These are phyloP conservation scores for Xylariaceae sp. DNA, from an alignment of 2,329 filamentous ascomycete species.

Conservation along the genomic window DNA sequence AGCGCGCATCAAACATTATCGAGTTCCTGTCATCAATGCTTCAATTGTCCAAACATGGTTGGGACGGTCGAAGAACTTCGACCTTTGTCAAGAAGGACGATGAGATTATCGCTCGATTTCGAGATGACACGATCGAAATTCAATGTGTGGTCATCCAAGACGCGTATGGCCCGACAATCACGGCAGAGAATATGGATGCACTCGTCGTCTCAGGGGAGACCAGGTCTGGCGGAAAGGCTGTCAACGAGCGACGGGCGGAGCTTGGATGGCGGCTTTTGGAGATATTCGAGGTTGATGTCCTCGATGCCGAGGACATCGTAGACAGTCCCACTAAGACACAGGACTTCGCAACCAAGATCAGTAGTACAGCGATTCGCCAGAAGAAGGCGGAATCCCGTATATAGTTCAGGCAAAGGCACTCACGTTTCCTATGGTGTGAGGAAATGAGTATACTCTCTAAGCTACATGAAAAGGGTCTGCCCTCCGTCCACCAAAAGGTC, in stretches of 20 bases:
- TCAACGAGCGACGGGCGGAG: constrained; percentile 76
- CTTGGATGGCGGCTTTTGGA: constrained; percentile 73
- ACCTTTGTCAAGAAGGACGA: constrained; percentile 30
- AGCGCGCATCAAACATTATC: constrained; percentile 64
- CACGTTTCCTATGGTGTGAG: no score
- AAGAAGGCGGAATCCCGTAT: constrained; percentile 28
- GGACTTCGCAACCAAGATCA: constrained; percentile 78
- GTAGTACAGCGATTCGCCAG: constrained; percentile 77
- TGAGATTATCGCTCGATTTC: constrained; percentile 53
- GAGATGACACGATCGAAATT: constrained; percentile 57
- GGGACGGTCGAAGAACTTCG: constrained; percentile 38
- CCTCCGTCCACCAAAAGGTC: constrained; percentile 64
- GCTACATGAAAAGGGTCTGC: constrained; percentile 28
- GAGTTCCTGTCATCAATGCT: constrained; percentile 68
- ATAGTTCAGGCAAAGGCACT: no score
- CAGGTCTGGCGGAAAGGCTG: constrained; percentile 72
- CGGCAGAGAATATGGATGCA: constrained; percentile 70
- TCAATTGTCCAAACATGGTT: constrained; percentile 37
- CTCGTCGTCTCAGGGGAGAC: constrained; percentile 89
- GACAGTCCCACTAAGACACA: constrained; percentile 40
- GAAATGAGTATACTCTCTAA: background rate
- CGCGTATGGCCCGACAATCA: constrained; percentile 85
- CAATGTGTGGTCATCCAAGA: constrained; percentile 84
- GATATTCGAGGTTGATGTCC: constrained; percentile 84
- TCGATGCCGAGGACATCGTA: constrained; percentile 63